These are phyloP conservation scores for Arthrobotrys musiformis DNA, from an alignment of 2,329 filamentous ascomycete genomes.

Conservation along the genomic window DNA sequence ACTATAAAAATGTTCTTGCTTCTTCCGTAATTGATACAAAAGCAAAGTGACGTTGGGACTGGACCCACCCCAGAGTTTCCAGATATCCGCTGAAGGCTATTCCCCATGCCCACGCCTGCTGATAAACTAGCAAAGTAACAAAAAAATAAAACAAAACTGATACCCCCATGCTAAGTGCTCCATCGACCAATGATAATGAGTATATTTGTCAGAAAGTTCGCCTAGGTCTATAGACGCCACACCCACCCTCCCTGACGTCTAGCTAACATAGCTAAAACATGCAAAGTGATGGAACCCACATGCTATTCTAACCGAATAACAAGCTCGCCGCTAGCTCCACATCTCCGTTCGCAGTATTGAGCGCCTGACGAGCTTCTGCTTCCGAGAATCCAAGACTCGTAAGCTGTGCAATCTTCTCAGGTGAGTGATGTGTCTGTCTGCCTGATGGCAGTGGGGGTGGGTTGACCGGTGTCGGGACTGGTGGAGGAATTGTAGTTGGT, in stretches of 20 bases:
- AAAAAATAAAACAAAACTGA: slow-evolving; percentile 1
- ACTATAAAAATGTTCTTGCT: not conserved
- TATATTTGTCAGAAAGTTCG: slow-evolving; percentile 42
- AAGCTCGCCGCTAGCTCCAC: slow-evolving; percentile 88
- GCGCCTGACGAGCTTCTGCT: slow-evolving; percentile 79
- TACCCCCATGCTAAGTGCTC: slow-evolving; percentile 25
- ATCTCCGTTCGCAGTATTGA: slow-evolving; percentile 85
- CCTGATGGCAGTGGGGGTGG: slow-evolving; percentile 58
- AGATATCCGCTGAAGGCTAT: not conserved
- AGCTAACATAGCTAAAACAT: no score
- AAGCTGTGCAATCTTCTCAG: slow-evolving; percentile 79
- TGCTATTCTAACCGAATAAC: slow-evolving; percentile 67
- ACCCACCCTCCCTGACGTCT: slow-evolving; percentile 21
- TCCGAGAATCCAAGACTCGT: slow-evolving; percentile 80
- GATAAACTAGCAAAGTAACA: not conserved
- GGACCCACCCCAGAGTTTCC: not conserved
- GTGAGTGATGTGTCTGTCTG: slow-evolving; percentile 62
- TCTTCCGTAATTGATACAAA: slow-evolving; percentile 18
- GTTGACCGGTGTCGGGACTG: slow-evolving; percentile 23
- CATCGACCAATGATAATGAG: slow-evolving; percentile 27
- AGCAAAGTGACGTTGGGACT: slow-evolving; percentile 18
- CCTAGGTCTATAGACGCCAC: slow-evolving; percentile 11
- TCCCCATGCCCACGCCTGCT: slow-evolving; percentile 1
- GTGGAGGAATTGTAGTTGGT: slow-evolving; percentile 35
- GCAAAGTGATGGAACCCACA: slow-evolving; percentile 16